Base-by-base conservation (phyloP, 345 rosid genomes). In the Mallotus nudiflorus region DNA sequence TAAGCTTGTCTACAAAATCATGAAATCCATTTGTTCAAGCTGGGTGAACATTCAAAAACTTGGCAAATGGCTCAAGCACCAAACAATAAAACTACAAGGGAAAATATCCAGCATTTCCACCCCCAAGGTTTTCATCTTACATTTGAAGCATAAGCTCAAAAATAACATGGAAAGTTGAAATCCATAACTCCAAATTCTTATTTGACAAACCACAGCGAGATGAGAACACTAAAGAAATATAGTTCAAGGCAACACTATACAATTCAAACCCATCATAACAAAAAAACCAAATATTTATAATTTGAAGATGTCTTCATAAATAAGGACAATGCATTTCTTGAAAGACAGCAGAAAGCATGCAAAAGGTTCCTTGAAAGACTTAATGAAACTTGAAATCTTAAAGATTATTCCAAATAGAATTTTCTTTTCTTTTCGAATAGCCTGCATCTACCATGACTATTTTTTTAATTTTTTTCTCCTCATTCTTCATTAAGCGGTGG, bases 31-130 rank as follows among this genome's bases (percentile, higher is more conserved):
- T 83, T 84, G 90, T 90, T 72, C 87, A 85, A 63, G 87, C 73
- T 24, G 94, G 98, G 51, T 90, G 99, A 49, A 74, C 83, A 85
- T 78, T 88, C 76, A 91, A 82, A 75, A 92, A 92, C 69, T 77
- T 86, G 76, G 87, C 82, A 79, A 92, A 95, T 27, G 96, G 97
- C 64, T 89, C 89, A 46, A 95, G 92, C 71, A 90, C 81, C 57
- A 85, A 81, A 80, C 88, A 83, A 48, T 87, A 79, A 57, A 90
- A 83, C 73, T 35, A 69, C 62, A 90, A 66, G 40, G 89, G 81
- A 76, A 82, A 82, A 53, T 58, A 73, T 75, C 79, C 85, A 6
- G 71, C 78, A 51, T 76, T 53, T 49, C 81, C 66, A 57, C 67
- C 81, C 70, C 80, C 86, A 58, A 83, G 70, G 55, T 83, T 76